Evolutionary conservation across 495 filamentous ascomycete genomes (phyloP).

Genomic region (Aspergillus sclerotiicarbonarius): DNA sequence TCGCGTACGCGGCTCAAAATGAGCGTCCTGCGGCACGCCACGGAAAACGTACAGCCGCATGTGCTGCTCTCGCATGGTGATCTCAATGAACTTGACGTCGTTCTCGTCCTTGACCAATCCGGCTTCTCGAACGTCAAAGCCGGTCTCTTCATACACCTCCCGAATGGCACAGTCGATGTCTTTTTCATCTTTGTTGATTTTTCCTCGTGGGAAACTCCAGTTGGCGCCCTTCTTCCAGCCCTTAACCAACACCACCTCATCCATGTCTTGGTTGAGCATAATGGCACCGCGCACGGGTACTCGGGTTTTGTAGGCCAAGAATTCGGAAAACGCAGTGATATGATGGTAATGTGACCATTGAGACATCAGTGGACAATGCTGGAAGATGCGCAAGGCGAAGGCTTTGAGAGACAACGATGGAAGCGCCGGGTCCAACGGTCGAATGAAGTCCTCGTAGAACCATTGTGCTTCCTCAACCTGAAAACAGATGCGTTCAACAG

Average conservation of each 20-base stretch:
- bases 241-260: constrained; percentile 86
- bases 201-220: constrained; percentile 95
- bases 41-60: constrained; percentile 89
- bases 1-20: constrained; percentile 84
- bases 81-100: constrained; percentile 74
- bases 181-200: constrained; percentile 94
- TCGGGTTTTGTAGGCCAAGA: constrained; percentile 87
- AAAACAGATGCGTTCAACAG: constrained; percentile 92
- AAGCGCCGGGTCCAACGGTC: constrained; percentile 78
- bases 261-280: constrained; percentile 86
- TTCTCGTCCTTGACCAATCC: constrained; percentile 67
- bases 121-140: constrained; percentile 72
- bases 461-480: constrained; percentile 99
- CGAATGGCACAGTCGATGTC: constrained; percentile 89
- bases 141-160: constrained; percentile 95
- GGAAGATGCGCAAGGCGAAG: constrained; percentile 86
- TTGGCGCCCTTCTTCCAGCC: constrained; percentile 95
- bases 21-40: constrained; percentile 76
- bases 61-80: constrained; percentile 88
- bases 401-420: constrained; percentile 78
- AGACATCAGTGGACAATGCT: constrained; percentile 85
- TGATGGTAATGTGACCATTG: constrained; percentile 74
- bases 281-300: constrained; percentile 94
- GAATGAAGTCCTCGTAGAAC: constrained; percentile 99
- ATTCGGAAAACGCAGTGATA: constrained; percentile 79